Evolutionary conservation across 2,329 filamentous ascomycete species (phyloP), one percentile per base, ranked within the genome.

Genomic region (Xylaria polymorpha): DNA sequence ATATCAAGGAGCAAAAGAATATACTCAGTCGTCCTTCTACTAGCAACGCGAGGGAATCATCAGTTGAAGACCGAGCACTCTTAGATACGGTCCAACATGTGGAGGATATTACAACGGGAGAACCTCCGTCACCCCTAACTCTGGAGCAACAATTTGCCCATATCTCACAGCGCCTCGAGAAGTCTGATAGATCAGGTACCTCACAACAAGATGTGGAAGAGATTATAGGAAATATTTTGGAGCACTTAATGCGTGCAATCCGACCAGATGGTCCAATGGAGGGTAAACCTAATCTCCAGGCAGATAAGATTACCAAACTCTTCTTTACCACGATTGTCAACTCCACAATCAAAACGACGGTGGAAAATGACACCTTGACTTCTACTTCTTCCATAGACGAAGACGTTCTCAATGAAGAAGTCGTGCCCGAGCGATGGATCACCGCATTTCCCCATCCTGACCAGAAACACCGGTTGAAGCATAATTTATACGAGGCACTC

Each of bases 141-240:
- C 74, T 87, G 14, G 84, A 87, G 25, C 77, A 85, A 58, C 83
- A 83, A 62, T 83, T 87, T 10, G 68, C 73, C 9, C 69, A 75
- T 18, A 74, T 79, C 0, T 75, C 80, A 79, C 55, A 81, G 76
- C 64, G 85, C 80, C 5, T 81, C 83, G 32, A 85, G 83, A 74
- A 82, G 81, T 74, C 83, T 81, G 76, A 82, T 71, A 83, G 75
- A 39, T 84, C 84, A 10, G 86, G 86, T 2, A 88, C 86, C 0
- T 85, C 93, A 41, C 96, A 99, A 77, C 94, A 99, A 81, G 96
- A 99, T 80, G 95, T 98, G 4, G 94, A 94, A 14, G 96, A 99
- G 80, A 95, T 98, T 55, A 94, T 98, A 83, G 94, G 94, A 67
- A 96, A 95, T 75, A 92, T 97, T 32, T 88, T 98, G 67, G 94